phyloP scores from a whole-genome alignment of 75 land plant species.

The Sequoiadendron giganteum region DNA sequence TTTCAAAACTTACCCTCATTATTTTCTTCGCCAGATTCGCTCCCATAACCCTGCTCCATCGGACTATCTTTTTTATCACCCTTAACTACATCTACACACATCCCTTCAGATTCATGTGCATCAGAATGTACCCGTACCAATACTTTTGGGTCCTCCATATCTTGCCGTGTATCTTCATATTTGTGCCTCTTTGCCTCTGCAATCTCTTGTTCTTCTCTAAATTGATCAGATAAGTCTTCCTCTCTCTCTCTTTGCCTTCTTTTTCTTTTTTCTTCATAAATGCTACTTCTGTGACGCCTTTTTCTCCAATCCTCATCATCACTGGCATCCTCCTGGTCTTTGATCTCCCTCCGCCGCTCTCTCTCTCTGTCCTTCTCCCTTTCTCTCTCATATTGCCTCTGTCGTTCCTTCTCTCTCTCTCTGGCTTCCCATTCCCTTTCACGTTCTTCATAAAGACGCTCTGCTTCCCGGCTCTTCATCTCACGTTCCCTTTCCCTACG shows the following conservation, averaged over 20 bases:
- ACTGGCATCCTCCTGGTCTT: conserved; percentile 73
- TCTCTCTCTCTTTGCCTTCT: conserved; percentile 80
- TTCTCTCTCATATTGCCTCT: conserved; percentile 83
- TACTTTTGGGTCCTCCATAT: conserved; percentile 13
- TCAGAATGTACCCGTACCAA: background rate
- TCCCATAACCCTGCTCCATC: conserved; percentile 21
- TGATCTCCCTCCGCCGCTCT: conserved; percentile 63
- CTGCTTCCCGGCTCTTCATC: conserved; percentile 67
- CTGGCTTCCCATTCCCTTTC: conserved; percentile 91
- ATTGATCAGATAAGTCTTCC: conserved; percentile 73
- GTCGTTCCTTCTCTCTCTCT: conserved; percentile 85
- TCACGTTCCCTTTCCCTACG: conserved; percentile 84
- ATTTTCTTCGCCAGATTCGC: conserved; percentile 10
- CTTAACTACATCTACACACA: conserved; percentile 18
- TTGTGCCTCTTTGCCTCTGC: conserved; percentile 70
- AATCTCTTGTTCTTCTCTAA: conserved; percentile 86
- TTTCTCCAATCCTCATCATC: conserved; percentile 81
- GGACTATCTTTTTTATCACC: conserved; percentile 16
- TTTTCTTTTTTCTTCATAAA: conserved; percentile 66
- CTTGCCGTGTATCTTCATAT: conserved; percentile 41
- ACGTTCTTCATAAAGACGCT: conserved; percentile 71
- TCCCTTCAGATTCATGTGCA: background rate
- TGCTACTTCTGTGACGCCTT: conserved; percentile 58
- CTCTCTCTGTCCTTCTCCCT: conserved; percentile 90
- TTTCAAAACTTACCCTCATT: conserved; percentile 9